These are phyloP conservation scores for Lipomyces sp. DNA, from an alignment of 805 yeast genomes.

Conservation along the genomic window DNA sequence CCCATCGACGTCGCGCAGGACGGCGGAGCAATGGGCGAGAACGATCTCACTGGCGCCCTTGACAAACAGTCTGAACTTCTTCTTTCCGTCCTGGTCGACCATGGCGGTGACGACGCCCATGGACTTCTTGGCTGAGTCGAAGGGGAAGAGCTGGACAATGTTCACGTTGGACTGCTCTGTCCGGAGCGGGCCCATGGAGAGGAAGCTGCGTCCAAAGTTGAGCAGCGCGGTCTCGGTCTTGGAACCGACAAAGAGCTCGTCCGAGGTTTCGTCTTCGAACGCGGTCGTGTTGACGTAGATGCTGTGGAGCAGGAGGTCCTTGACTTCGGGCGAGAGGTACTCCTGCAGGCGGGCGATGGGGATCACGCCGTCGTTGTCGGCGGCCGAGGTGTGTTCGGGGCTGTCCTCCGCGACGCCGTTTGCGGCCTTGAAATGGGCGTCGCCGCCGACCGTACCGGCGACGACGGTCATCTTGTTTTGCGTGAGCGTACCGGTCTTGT, in stretches of 20 bases:
- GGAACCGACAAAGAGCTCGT: conserved; percentile 77
- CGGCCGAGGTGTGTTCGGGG: not conserved
- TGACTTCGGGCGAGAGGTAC: conserved; percentile 16
- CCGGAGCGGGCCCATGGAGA: conserved; percentile 50
- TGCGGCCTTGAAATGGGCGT: conserved; percentile 41
- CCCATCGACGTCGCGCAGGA: not conserved
- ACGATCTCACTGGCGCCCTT: conserved; percentile 97
- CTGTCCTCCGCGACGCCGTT: not conserved
- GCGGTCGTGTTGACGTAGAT: conserved; percentile 83
- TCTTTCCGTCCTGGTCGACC: conserved; percentile 36
- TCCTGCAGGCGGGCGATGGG: conserved; percentile 26
- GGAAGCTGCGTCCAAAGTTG: conserved; percentile 56
- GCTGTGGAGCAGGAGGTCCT: conserved; percentile 48
- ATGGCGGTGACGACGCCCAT: conserved; percentile 69
- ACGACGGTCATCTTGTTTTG: conserved; percentile 92
- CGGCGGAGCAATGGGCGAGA: conserved; percentile 41
- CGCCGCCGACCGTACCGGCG: conserved; percentile 60
- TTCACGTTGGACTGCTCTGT: conserved; percentile 44
- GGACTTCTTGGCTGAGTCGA: conserved; percentile 91
- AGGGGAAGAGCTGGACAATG: conserved; percentile 74
- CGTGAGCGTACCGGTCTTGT: conserved; percentile 95
- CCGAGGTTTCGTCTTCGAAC: conserved; percentile 51
- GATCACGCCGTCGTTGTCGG: conserved; percentile 15
- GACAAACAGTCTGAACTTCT: conserved; percentile 55
- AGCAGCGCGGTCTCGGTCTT: conserved; percentile 92